These are phyloP conservation scores for Zelonia costaricensis DNA, from an alignment of 208 protist genomes.

Conservation along the genomic window DNA sequence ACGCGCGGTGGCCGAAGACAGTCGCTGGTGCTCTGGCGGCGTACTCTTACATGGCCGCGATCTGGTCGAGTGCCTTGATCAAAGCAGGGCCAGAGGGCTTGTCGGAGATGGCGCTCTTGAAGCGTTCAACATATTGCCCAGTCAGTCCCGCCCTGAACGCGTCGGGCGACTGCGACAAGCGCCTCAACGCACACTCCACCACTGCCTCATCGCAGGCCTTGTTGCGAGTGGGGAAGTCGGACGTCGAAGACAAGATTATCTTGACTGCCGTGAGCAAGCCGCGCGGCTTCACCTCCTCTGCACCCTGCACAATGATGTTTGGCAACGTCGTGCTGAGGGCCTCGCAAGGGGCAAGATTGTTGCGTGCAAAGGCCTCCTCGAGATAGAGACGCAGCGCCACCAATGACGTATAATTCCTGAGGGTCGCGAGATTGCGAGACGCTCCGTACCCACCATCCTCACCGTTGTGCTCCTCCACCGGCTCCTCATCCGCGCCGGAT, in stretches of 20 bases:
- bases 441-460: too few species aligned
- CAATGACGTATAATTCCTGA: constrained; percentile 34
- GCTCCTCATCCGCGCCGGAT: not conserved
- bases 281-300: constrained; percentile 24
- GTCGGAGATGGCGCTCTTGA: too few species aligned
- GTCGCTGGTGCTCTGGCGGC: too few species aligned
- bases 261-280: constrained; percentile 32
- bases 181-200: constrained; percentile 31
- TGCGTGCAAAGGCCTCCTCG: constrained; percentile 45
- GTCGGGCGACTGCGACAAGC: constrained; percentile 34
- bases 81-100: too few species aligned
- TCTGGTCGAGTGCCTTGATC: too few species aligned
- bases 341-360: constrained; percentile 32
- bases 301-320: constrained; percentile 38
- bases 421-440: constrained; percentile 28
- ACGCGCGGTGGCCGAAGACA: too few species aligned
- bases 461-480: too few species aligned
- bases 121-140: too few species aligned
- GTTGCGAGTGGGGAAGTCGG: constrained; percentile 45
- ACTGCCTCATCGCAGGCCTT: constrained; percentile 44
- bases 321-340: constrained; percentile 43
- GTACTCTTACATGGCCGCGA: too few species aligned
- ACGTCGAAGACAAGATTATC: constrained; percentile 27
- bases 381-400: constrained; percentile 47
- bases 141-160: constrained; percentile 26